Base-by-base conservation (phyloP, 768 basidiomycete species). In the Agrocybe pediades region DNA sequence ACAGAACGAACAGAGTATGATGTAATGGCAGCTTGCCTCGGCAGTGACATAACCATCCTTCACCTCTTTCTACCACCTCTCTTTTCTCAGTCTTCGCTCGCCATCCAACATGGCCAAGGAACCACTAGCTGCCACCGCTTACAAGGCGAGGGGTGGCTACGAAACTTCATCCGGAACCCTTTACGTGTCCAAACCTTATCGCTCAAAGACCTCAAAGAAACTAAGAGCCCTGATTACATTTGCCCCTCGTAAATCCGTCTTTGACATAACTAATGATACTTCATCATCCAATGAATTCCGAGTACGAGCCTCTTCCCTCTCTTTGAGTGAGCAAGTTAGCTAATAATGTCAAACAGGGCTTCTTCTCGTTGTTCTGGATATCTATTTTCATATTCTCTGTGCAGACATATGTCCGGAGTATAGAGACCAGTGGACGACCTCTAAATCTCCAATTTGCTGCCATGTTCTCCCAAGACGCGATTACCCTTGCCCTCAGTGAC, bases 311-410 rank as follows among this genome's bases (percentile, higher is more conserved):
- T 44, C 21, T 15, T 24, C 43, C 41, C 24, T 21, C 46, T 30
- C 16, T 30, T 9, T 27, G 13, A 13, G 21, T 15, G 15, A 24
- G 25, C 44, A 21, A 26, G 39, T 26, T 33, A 24, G 41, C 41
- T 44, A 47, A 57, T 41, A 49, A 54, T 19, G 54, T 23, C 20
- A 42, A 51, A 42, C 61, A 90, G 87, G 96, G 96, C 1, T 98
- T 98, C 76, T 98, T 94, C 71, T 84, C 90, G 3, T 80, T 98
- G 46, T 98, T 98, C 74, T 98, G 97, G 86, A 85, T 91, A 51
- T 87, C 87, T 19, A 83, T 95, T 59, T 94, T 91, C 62, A 80
- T 96, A 46, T 86, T 93, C 65, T 82, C 87, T 9, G 66, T 94
- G 36, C 80, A 87, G 60, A 90, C 90, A 3, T 92, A 91, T 69